Evolutionary conservation across 352 stramenopile genomes (phyloP), one percentile per base, ranked within the genome.

Genomic region (Phytophthora cactorum): DNA sequence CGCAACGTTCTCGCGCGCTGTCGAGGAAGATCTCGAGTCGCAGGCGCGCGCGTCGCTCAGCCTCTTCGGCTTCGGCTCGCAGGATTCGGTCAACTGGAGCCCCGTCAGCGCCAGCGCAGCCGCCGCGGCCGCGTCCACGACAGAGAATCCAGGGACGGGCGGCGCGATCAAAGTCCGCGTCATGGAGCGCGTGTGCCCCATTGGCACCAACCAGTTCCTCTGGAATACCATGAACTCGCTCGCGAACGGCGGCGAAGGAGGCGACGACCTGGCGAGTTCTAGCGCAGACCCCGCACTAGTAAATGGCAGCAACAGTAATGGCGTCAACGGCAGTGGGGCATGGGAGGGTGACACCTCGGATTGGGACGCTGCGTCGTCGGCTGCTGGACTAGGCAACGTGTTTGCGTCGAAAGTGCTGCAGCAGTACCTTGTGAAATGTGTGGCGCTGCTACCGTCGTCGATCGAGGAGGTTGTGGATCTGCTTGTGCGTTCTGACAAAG

Each of bases 361-460:
- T 39, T 71, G 61, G 70, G 74, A 81, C 17, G 50, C 57, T 28
- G 64, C 62, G 36, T 71, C 78, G 12, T 72, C 73, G 14, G 57
- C 59, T 52, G 74, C 66, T 12, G 76, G 68, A 47, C 45, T 75
- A 28, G 25, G 63, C 47, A 78, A 86, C 46, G 57, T 81, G 46
- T 87, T 79, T 52, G 64, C 70, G 15, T 89, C 79, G 8, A 86
- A 88, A 64, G 70, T 87, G 43, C 60, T 92, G 56, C 84, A 92
- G 70, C 81, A 91, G 45, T 93, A 91, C 57, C 72, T 92, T 27
- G 83, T 92, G 29, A 91, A 91, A 53, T 82, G 78, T 67, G 73
- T 86, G 12, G 78, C 77, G 36, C 50, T 88, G n/a, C 46, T 93
- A 38, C 77, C 86, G 0, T 83, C 84, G 29, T 86, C 84, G n/a